phyloP scores from a whole-genome alignment of 177 flowering plant genomes.

The Vitis hybrid region DNA sequence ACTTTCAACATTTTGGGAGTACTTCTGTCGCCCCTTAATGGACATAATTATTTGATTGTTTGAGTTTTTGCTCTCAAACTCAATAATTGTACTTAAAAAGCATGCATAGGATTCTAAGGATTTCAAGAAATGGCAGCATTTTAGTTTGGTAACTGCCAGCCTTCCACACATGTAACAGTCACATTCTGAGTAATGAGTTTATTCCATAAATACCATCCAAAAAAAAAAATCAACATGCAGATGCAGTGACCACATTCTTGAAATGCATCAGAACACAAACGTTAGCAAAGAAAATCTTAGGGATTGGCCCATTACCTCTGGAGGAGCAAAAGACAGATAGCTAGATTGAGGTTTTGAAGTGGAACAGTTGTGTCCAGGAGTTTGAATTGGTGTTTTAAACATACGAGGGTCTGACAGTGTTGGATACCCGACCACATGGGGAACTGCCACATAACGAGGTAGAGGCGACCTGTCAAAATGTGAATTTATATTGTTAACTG shows the following conservation, averaged over 20 bases:
- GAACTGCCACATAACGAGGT: constrained; percentile 47
- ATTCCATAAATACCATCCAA: background rate
- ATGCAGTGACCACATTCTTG: too few relatives aligned
- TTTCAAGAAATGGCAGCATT: background rate
- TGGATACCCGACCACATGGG: constrained; percentile 77
- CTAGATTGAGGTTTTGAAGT: constrained; percentile 35
- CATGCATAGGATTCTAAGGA: too few relatives aligned
- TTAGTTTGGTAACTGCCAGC: background rate
- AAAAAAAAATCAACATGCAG: background rate
- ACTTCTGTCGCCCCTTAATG: too few relatives aligned
- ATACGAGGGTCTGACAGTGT: constrained; percentile 53
- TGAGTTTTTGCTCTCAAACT: background rate
- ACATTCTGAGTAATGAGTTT: background rate
- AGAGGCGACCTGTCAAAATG: constrained; percentile 64
- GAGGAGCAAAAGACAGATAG: constrained; percentile 96
- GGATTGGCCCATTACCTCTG: constrained; percentile 56
- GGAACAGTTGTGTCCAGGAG: constrained; percentile 53
- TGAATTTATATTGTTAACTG: background rate
- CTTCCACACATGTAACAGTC: too few relatives aligned
- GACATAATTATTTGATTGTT: too few relatives aligned
- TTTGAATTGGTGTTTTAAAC: constrained; percentile 46
- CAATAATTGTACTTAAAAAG: too few relatives aligned
- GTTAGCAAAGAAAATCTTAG: background rate
- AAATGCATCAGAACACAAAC: background rate
- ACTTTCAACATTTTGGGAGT: too few relatives aligned